Evolutionary conservation across 768 basidiomycete genomes (phyloP).

Genomic region (Leucosporidium creatinivorum): DNA sequence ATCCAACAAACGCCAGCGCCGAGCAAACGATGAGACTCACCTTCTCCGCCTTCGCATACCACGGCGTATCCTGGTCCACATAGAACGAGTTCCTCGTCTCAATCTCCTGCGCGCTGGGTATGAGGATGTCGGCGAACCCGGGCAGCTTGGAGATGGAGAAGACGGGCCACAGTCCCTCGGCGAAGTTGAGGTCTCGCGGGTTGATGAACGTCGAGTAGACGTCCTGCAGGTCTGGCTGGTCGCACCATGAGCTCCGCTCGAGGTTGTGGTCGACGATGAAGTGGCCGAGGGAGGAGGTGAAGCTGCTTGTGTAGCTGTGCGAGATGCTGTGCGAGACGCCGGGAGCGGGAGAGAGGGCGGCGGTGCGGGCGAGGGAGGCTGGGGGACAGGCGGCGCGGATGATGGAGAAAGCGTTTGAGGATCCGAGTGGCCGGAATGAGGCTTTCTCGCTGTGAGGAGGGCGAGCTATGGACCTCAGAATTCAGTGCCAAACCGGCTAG

Average conservation of each 20-base stretch:
- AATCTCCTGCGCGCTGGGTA: slow-evolving; percentile 11
- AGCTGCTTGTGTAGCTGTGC: not conserved
- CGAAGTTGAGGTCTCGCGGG: slow-evolving; percentile 3
- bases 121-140: slow-evolving; percentile 8
- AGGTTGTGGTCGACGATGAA: not conserved
- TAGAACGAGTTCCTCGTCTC: not conserved
- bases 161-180: slow-evolving; percentile 6
- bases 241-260: slow-evolving; percentile 18
- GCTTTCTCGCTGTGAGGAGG: not conserved
- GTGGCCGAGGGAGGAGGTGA: slow-evolving; percentile 7
- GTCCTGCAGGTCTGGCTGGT: slow-evolving; percentile 18
- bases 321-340: not conserved
- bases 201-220: slow-evolving; percentile 6
- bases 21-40: not conserved
- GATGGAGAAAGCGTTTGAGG: not conserved
- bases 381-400: slow-evolving; percentile 5
- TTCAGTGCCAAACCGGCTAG: not conserved
- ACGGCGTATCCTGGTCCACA: slow-evolving; percentile 6
- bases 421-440: not conserved
- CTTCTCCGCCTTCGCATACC: slow-evolving; percentile 13
- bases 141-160: slow-evolving; percentile 9
- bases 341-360: not conserved
- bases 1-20: not conserved
- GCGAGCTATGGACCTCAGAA: not conserved
- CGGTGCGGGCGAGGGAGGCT: not conserved